Conservation (phyloP, 345 rosid species). For the Kandelia obovata region DNA sequence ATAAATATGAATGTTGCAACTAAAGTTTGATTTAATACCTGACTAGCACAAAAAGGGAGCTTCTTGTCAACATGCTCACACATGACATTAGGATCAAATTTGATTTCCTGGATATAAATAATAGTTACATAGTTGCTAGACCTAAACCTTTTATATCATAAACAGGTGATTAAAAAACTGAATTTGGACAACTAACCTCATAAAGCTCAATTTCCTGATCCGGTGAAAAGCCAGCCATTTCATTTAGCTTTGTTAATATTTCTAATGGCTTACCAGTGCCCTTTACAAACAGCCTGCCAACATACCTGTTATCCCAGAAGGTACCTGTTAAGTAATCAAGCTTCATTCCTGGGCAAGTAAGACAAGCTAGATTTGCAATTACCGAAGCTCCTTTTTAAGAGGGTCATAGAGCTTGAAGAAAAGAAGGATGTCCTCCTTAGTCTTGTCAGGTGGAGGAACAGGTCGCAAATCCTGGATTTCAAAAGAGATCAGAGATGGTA, state of each 20-base stretch:
- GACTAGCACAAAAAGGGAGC: conserved; percentile 58
- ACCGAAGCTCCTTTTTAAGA: conserved; percentile 78
- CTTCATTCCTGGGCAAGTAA: background rate
- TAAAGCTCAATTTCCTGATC: conserved; percentile 85
- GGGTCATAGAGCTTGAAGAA: conserved; percentile 94
- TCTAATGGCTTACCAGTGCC: conserved; percentile 74
- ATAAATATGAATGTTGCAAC: background rate
- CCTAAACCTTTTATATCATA: background rate
- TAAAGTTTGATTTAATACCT: conserved; percentile 39
- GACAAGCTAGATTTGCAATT: background rate
- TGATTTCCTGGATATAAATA: conserved; percentile 68
- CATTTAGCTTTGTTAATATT: conserved; percentile 61
- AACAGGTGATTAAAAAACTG: background rate
- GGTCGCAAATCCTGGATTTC: conserved; percentile 67
- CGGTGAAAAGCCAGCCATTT: conserved; percentile 83
- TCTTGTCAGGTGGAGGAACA: conserved; percentile 56
- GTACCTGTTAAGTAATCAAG: background rate
- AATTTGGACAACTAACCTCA: conserved; percentile 52
- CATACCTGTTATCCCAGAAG: conserved; percentile 49
- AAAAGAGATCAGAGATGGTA: background rate
- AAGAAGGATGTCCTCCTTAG: conserved; percentile 75
- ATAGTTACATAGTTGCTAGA: background rate
- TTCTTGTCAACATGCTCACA: conserved; percentile 83
- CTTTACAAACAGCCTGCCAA: conserved; percentile 83
- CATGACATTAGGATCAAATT: conserved; percentile 90